These are phyloP conservation scores for Fusarium coicis DNA, from an alignment of 2,329 filamentous ascomycete species.

Conservation along the genomic window DNA sequence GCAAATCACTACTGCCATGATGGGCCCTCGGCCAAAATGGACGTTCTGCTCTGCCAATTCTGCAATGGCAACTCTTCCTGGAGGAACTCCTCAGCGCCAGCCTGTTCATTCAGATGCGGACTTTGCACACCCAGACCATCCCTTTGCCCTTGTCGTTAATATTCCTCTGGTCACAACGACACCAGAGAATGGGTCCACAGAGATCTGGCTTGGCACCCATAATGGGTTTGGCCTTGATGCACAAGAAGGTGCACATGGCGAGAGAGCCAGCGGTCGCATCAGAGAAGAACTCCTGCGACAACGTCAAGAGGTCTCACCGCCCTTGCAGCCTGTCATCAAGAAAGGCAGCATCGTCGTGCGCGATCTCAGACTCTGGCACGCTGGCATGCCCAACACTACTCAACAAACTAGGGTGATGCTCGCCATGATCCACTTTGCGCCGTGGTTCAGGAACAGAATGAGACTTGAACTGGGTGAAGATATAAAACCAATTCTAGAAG, in stretches of 20 bases:
- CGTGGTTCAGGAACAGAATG: conserved; percentile 69
- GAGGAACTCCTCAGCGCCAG: conserved; percentile 56
- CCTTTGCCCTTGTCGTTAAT: conserved; percentile 67
- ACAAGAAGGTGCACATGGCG: conserved; percentile 62
- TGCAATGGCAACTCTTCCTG: conserved; percentile 62
- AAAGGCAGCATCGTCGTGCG: conserved; percentile 68
- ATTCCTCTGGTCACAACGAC: conserved; percentile 62
- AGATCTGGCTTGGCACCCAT: conserved; percentile 70
- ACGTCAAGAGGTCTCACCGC: conserved; percentile 52
- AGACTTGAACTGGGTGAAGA: conserved; percentile 63
- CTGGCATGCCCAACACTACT: conserved; percentile 69
- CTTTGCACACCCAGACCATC: conserved; percentile 63
- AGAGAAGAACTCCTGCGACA: conserved; percentile 53
- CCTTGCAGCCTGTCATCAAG: conserved; percentile 61
- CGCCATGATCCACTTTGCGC: conserved; percentile 69
- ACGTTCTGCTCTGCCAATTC: conserved; percentile 69
- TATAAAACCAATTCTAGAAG: conserved; percentile 57
- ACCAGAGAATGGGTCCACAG: conserved; percentile 65
- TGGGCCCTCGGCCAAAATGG: conserved; percentile 66
- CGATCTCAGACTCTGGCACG: conserved; percentile 72
- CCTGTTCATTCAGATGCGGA: conserved; percentile 70
- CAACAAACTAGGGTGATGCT: conserved; percentile 65
- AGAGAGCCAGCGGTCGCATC: conserved; percentile 63
- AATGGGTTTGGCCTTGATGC: conserved; percentile 45
- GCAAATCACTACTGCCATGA: conserved; percentile 64